These are phyloP conservation scores for Leucaena leucocephala DNA, from an alignment of 306 rosid genomes.

Conservation along the genomic window DNA sequence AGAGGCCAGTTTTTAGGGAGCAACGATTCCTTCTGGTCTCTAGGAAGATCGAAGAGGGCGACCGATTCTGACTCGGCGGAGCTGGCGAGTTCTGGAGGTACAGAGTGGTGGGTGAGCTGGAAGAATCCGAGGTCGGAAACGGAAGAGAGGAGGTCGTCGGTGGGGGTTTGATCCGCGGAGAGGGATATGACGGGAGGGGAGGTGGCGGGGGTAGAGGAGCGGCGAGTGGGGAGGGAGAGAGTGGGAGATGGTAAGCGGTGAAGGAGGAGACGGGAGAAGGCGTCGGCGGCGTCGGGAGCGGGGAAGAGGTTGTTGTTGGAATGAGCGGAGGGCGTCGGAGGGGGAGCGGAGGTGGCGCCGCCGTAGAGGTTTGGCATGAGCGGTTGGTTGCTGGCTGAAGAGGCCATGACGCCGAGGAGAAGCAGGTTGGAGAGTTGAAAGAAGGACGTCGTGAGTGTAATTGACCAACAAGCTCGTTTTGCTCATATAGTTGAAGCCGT, in stretches of 20 bases:
- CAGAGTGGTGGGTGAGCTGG: conserved; percentile 64
- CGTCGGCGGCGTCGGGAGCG: conserved; percentile 58
- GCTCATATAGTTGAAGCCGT: neutral
- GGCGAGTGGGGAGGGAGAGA: conserved; percentile 71
- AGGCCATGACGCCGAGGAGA: conserved; percentile 47
- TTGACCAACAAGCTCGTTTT: neutral
- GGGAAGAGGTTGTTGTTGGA: conserved; percentile 41
- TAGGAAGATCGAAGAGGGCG: conserved; percentile 58
- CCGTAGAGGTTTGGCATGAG: conserved; percentile 46
- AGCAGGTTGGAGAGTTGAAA: no score
- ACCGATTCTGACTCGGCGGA: conserved; percentile 82
- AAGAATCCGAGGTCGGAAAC: conserved; percentile 63
- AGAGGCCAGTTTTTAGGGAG: conserved; percentile 75
- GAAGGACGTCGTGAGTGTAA: neutral
- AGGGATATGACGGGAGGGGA: conserved; percentile 60
- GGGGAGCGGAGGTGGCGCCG: conserved; percentile 87
- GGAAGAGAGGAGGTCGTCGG: conserved; percentile 43
- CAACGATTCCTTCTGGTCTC: conserved; percentile 45
- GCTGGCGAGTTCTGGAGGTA: conserved; percentile 59
- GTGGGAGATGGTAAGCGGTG: conserved; percentile 77
- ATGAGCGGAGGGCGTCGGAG: conserved; percentile 74
- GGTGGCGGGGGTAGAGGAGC: conserved; percentile 47
- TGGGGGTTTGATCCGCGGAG: conserved; percentile 41
- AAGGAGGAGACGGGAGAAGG: conserved; percentile 75
- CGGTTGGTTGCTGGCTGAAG: conserved; percentile 58